Conservation (phyloP, 1,139 yeast genomes). For the Tardiomyces depauwii region DNA sequence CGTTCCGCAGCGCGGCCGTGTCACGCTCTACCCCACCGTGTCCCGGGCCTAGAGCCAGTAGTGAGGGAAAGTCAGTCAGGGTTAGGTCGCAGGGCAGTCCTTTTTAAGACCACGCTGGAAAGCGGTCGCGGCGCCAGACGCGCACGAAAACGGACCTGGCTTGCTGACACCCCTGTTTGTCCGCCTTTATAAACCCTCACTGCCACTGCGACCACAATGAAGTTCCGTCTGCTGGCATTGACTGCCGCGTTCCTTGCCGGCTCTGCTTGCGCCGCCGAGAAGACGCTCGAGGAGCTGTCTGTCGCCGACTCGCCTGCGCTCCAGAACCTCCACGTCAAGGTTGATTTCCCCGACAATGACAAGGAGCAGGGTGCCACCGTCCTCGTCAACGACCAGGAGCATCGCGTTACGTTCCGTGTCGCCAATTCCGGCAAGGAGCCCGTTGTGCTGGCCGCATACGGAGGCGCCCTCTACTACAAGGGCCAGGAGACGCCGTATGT, state of each 20-base stretch:
- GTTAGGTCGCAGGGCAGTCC: too few species aligned
- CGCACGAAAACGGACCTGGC: too few species aligned
- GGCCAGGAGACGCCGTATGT: slow-evolving; percentile 33
- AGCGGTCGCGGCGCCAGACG: too few species aligned
- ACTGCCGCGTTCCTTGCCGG: not conserved
- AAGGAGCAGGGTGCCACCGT: slow-evolving; percentile 7
- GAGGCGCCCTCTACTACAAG: slow-evolving; percentile 48
- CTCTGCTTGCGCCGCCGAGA: not conserved
- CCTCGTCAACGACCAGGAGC: slow-evolving; percentile 38
- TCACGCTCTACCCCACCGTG: too few species aligned
- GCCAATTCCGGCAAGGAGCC: slow-evolving; percentile 46
- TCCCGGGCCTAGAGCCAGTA: too few species aligned
- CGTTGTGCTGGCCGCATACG: slow-evolving; percentile 57
- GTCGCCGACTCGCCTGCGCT: not conserved
- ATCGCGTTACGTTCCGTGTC: slow-evolving; percentile 44
- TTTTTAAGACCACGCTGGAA: too few species aligned
- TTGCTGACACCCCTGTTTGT: too few species aligned
- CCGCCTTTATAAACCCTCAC: too few species aligned
- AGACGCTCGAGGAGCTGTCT: not conserved
- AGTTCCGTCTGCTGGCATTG: not conserved
- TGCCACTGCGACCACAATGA: too few species aligned
- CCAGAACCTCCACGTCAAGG: not conserved
- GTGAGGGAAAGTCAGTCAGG: too few species aligned
- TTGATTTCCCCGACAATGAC: not conserved
- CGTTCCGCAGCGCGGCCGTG: too few species aligned